These are phyloP conservation scores for Rhizopus sp. DNA, from an alignment of 371 early-diverging fungal genomes.

Conservation along the genomic window DNA sequence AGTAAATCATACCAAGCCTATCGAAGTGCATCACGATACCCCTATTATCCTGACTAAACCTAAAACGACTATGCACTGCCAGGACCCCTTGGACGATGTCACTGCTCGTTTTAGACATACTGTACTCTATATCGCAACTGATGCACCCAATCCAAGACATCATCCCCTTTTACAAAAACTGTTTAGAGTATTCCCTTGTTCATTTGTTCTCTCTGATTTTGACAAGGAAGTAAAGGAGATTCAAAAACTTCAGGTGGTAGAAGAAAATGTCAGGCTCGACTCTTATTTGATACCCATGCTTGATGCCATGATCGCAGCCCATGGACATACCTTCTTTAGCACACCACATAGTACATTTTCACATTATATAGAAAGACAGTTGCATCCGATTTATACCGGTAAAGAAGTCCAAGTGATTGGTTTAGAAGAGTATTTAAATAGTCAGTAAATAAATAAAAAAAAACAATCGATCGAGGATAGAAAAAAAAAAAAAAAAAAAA, in stretches of 20 bases:
- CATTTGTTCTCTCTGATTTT: conserved; percentile 60
- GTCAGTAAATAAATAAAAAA: background rate
- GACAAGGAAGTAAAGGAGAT: conserved; percentile 42
- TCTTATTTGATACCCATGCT: conserved; percentile 65
- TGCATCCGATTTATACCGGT: conserved; percentile 56
- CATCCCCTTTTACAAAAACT: conserved; percentile 60
- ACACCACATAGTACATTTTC: conserved; percentile 64
- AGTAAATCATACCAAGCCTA: conserved; percentile 24
- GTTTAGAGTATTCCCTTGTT: conserved; percentile 62
- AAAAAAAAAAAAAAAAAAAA: no score
- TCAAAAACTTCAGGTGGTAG: conserved; percentile 42
- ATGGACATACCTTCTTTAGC: conserved; percentile 59
- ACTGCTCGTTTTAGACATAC: conserved; percentile 28
- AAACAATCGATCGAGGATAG: conserved; percentile 1
- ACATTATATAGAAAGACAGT: conserved; percentile 56
- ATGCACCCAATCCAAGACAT: conserved; percentile 52
- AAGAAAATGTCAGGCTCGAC: conserved; percentile 52
- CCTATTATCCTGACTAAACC: background rate
- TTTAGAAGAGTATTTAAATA: background rate
- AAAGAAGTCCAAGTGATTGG: conserved; percentile 32
- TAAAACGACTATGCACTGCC: conserved; percentile 20
- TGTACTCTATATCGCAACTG: conserved; percentile 61
- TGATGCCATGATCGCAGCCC: conserved; percentile 63
- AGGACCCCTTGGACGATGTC: conserved; percentile 6
- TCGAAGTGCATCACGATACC: conserved; percentile 18